Percentiles rank a stretch among this genome's conserved stretches.
Conservation (phyloP, 352 stramenopile species). For the Phytophthora meadii region DNA sequence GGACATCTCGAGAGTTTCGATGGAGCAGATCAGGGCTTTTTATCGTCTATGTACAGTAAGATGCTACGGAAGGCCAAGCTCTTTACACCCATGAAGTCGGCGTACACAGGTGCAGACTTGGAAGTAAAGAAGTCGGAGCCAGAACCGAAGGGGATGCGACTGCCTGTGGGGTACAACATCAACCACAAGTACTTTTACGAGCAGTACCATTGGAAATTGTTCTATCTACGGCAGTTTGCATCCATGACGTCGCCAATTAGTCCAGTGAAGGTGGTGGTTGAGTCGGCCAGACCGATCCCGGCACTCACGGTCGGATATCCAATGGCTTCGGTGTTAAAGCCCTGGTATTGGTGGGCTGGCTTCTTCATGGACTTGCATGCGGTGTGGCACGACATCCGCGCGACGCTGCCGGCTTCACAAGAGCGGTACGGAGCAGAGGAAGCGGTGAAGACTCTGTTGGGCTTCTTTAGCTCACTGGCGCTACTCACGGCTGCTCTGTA, state of each 20-base stretch:
- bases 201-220: constrained; percentile 91
- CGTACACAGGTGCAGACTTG: constrained; percentile 35
- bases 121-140: constrained; percentile 52
- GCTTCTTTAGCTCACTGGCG: constrained; percentile 62
- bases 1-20: constrained; percentile 76
- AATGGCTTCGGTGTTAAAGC: constrained; percentile 89
- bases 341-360: constrained; percentile 88
- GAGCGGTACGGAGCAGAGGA: constrained; percentile 78
- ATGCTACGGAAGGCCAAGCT: constrained; percentile 75
- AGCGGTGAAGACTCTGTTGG: constrained; percentile 65
- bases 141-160: constrained; percentile 70
- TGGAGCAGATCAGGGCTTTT: constrained; percentile 86
- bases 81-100: constrained; percentile 64
- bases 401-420: constrained; percentile 67
- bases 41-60: constrained; percentile 88
- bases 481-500: constrained; percentile 73
- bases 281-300: constrained; percentile 80
- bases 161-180: constrained; percentile 91
- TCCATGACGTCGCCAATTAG: constrained; percentile 90
- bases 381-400: constrained; percentile 88
- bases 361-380: constrained; percentile 86
- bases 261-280: constrained; percentile 84
- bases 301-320: constrained; percentile 86
- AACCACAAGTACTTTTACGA: constrained; percentile 93
- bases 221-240: constrained; percentile 84